A percentile compares a stretch with the other conserved stretches of the same genome.
phyloP scores from a whole-genome alignment of 345 rosid genomes.

The Rhodamnia rubescens region DNA sequence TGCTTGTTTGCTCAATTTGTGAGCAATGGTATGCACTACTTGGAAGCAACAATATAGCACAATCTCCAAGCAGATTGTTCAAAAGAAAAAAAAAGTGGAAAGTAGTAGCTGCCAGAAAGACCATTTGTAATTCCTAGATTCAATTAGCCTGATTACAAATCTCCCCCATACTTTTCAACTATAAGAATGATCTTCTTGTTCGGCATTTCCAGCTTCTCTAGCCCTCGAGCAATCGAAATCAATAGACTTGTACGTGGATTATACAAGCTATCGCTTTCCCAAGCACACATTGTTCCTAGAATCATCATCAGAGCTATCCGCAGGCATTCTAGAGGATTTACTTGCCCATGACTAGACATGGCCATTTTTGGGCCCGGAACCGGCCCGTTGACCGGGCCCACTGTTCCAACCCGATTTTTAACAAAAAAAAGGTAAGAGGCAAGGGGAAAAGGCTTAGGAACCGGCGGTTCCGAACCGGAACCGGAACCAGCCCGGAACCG shows the following conservation, averaged over 20 bases:
- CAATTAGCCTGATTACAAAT: neutral
- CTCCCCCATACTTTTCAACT: neutral
- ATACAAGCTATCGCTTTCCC: neutral
- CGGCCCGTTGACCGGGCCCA: too few relatives aligned
- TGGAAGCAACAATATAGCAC: too few relatives aligned
- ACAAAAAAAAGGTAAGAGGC: too few relatives aligned
- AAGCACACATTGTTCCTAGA: neutral
- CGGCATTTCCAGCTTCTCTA: neutral
- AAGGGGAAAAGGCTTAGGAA: too few relatives aligned
- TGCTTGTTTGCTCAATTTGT: neutral
- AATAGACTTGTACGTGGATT: neutral
- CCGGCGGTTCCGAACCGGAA: too few relatives aligned
- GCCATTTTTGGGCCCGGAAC: too few relatives aligned
- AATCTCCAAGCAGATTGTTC: neutral
- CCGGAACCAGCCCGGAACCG: too few relatives aligned
- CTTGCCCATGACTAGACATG: too few relatives aligned
- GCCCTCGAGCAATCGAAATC: neutral
- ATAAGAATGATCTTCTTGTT: neutral
- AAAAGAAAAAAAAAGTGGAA: neutral
- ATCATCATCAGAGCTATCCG: neutral
- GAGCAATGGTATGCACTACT: neutral
- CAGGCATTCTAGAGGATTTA: neutral
- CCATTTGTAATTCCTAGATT: neutral
- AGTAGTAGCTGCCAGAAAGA: neutral
- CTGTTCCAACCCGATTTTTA: too few relatives aligned